Conservation (phyloP, 305 asterid genomes). For the Ilex paraguariensis region DNA sequence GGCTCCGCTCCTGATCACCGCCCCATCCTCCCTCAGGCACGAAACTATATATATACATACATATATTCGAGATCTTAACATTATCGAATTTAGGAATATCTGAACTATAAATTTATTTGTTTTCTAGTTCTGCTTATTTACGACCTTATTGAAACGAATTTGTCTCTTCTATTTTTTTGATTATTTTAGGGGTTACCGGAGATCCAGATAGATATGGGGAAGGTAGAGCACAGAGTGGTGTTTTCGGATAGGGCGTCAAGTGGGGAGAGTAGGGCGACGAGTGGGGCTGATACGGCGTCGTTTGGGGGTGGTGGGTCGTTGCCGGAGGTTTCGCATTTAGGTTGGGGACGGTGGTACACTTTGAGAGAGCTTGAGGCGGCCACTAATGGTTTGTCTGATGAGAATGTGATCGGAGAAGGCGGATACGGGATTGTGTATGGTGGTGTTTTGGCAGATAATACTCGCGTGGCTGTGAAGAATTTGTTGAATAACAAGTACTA, state of each 20-base stretch:
- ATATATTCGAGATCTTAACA: not conserved
- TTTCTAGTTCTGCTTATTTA: conserved; percentile 2
- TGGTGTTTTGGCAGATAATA: conserved; percentile 55
- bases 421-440: conserved; percentile 75
- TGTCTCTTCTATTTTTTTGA: not conserved
- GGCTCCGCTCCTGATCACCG: conserved; percentile 57
- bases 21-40: conserved; percentile 49
- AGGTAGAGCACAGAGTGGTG: conserved; percentile 77
- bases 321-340: conserved; percentile 80
- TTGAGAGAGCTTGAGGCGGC: conserved; percentile 82
- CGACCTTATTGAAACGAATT: too few relatives aligned
- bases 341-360: conserved; percentile 89
- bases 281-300: conserved; percentile 64
- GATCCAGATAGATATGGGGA: conserved; percentile 84
- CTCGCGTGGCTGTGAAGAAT: conserved; percentile 63
- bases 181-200: conserved; percentile 51
- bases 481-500: conserved; percentile 62
- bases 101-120: conserved; percentile 15
- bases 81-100: not conserved
- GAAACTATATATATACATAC: not conserved
- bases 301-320: conserved; percentile 62
- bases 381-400: conserved; percentile 66
- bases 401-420: conserved; percentile 83
- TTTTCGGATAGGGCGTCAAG: conserved; percentile 72
- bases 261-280: conserved; percentile 75